Base-by-base conservation (phyloP, 2,329 filamentous ascomycete genomes). In the Hypoxylon sp. region DNA sequence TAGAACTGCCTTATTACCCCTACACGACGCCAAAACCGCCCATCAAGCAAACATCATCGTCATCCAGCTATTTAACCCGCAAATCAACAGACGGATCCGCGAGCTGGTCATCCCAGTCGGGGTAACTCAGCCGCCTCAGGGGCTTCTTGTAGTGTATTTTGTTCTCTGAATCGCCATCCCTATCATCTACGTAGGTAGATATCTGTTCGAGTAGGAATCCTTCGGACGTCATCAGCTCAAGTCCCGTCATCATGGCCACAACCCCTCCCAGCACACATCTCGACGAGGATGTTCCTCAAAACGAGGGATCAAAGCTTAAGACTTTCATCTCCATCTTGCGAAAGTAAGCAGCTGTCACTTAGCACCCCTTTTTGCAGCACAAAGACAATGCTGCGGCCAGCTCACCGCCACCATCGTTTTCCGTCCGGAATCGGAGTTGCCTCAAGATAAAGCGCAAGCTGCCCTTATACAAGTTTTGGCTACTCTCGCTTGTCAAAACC, bases 241-340 rank as follows among this genome's bases (percentile, higher is more conserved):
- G 5, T 24, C 8, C 48, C 32, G 31, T 54, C 53, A 68, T 64
- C 72, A 76, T 78, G 75, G 58, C 74, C 65, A 67, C 74, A n/a
- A 59, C 67, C 53, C 60, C 75, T 47, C 70, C 75, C 3, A 75
- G 74, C 35, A 56, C 72, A 47, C 31, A 60, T 37, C 42, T 69
- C 7, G 74, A 74, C 55, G 77, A 79, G 63, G 77, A 79, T 44
- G 70, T 75, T 21, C 76, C 77, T 69, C 85, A 86, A 72, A 94
- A 93, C 82, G 94, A 98, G 65, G 90, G 89, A 72, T 95, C 92
- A 72, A 97, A 97, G 85, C 84, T 98, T 76, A 92, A 90, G 82
- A 97, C 93, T 1, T 97, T 98, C 77, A 81, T 98, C 68, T 89
- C 90, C 59, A 97, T 98, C 73, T 82, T 98, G 77, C 91, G 91